A percentile compares a stretch with the other conserved stretches of the same genome.
These are phyloP conservation scores for Mallotus nudiflorus DNA, from an alignment of 345 rosid genomes.

Conservation along the genomic window DNA sequence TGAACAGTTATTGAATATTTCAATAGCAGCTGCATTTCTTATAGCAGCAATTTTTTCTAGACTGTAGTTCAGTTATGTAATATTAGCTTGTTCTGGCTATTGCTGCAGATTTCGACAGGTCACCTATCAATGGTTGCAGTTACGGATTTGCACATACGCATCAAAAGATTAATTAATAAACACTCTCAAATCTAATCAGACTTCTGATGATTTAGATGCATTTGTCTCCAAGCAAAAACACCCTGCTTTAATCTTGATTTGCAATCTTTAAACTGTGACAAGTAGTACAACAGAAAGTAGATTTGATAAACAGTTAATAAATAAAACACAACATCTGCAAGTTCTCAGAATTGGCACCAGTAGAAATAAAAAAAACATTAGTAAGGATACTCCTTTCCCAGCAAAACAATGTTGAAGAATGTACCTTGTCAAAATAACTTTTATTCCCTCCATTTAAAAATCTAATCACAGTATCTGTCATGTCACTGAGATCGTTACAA, in stretches of 20 bases:
- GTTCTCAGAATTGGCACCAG: too few relatives aligned
- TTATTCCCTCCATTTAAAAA: slow-evolving; percentile 23
- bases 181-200: background rate
- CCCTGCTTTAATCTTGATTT: too few relatives aligned
- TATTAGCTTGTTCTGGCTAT: background rate
- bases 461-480: slow-evolving; percentile 3
- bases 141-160: background rate
- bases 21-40: background rate
- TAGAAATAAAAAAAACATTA: background rate
- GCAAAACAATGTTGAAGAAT: background rate
- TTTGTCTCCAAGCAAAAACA: background rate
- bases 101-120: background rate
- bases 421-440: slow-evolving; percentile 10
- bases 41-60: background rate
- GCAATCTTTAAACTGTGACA: too few relatives aligned
- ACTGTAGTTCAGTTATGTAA: background rate
- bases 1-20: background rate
- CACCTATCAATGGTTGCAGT: background rate
- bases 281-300: too few relatives aligned
- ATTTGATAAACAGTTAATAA: too few relatives aligned
- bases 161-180: background rate
- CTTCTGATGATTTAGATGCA: background rate
- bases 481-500: slow-evolving; percentile 12
- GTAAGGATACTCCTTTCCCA: background rate
- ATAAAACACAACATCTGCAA: too few relatives aligned